Base-by-base conservation (phyloP, 441 rosid species). In the Pelargonium citronellum region DNA sequence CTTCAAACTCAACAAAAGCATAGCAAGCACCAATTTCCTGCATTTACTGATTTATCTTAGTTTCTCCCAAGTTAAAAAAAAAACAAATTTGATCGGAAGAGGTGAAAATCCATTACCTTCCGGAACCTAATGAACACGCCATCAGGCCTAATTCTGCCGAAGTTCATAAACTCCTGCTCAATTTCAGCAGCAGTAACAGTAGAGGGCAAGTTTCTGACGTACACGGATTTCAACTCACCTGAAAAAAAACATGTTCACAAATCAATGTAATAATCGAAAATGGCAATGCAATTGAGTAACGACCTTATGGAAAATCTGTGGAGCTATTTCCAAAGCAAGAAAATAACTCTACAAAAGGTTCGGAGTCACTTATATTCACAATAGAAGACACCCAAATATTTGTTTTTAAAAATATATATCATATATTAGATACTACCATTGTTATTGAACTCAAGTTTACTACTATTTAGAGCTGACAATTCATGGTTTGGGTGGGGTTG, bases 1-100 rank as follows among this genome's bases (percentile, higher is more conserved):
- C 95, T 80, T 89, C 91, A 69, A 79, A 89, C 86, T 89, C 95
- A 20, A 89, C 95, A 79, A 89, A 89, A 3, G 95, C 95, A 75
- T 86, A 87, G 83, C 91, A 89, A 34, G 86, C 86, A 39, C 91
- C 95, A 71, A 88, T 73, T 69, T 85, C 88, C 88, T 83, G 82
- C 68, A 80, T 17, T 15, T 22, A 61, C 11, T 58, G 60, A 61
- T 73, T 80, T 22, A 82, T 80, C 64, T 75, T 73, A 72, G 7
- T 71, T 41, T 9, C 17, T 27, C 10, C 13, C 61, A 51, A 65
- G 30, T 20, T 64, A 49, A 11, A 27, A 0, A 2, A 27, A 27
- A n/a, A n/a, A n/a, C 30, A 27, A 27, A 27, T 27, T 27, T 27
- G 1, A 27, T 27, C 3, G 2, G 30, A 27, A 39, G 15, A 37